Percentiles rank a stretch among this genome's conserved stretches.
These are phyloP conservation scores for Alisma plantagoaquatica DNA, from an alignment of 106 monocot species.

Conservation along the genomic window DNA sequence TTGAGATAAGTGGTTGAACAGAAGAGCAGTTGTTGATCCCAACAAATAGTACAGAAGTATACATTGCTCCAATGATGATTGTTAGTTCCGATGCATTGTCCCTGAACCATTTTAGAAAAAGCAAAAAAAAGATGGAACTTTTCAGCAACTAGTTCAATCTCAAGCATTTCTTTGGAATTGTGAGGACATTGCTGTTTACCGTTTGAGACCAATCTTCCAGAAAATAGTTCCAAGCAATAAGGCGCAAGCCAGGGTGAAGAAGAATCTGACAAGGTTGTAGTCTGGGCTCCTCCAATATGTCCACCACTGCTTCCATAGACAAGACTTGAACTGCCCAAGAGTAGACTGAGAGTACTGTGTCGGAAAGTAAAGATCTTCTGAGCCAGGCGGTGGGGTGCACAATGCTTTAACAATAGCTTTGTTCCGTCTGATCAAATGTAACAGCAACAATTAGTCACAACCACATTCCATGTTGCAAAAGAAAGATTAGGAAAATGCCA, in stretches of 20 bases:
- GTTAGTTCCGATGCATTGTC: slow-evolving; percentile 27
- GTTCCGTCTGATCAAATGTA: slow-evolving; percentile 28
- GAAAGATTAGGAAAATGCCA: not conserved
- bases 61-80: slow-evolving; percentile 47
- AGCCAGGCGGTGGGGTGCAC: slow-evolving; percentile 12
- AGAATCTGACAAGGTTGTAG: slow-evolving; percentile 20
- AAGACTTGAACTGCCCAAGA: slow-evolving; percentile 15
- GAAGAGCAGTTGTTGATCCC: slow-evolving; percentile 45
- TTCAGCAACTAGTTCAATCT: not conserved
- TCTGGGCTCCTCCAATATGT: slow-evolving; percentile 34
- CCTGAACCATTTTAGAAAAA: slow-evolving; percentile 10
- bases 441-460: not conserved
- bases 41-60: slow-evolving; percentile 38
- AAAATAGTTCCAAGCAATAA: slow-evolving; percentile 59
- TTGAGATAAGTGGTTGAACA: slow-evolving; percentile 44
- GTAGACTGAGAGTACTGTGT: slow-evolving; percentile 14
- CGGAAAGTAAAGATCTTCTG: slow-evolving; percentile 21
- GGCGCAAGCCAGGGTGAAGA: slow-evolving; percentile 18
- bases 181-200: slow-evolving; percentile 13
- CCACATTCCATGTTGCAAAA: not conserved
- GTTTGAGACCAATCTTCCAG: slow-evolving; percentile 43
- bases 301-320: slow-evolving; percentile 32
- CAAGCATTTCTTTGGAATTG: not conserved
- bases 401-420: slow-evolving; percentile 26
- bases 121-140: not conserved